Conservation (phyloP, 163 green algal species). For the Trebouxia gelatinosa region DNA sequence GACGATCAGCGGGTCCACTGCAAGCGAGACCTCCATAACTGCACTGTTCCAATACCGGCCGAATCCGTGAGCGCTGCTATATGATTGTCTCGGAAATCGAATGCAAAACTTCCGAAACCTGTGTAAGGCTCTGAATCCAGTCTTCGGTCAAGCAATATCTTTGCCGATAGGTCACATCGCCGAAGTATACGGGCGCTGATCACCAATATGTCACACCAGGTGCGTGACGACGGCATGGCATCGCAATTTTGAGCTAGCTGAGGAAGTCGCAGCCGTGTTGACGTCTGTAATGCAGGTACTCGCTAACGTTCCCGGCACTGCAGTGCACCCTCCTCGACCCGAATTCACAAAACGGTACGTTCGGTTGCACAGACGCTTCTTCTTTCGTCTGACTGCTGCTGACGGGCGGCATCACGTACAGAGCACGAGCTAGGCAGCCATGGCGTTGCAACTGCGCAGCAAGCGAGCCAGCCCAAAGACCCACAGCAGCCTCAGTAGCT, state of each 20-base stretch:
- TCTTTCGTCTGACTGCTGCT: too few species aligned
- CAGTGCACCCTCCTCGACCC: too few species aligned
- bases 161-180: neutral
- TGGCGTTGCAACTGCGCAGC: neutral
- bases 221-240: too few species aligned
- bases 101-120: neutral
- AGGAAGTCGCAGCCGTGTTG: too few species aligned
- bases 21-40: neutral
- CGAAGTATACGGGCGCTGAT: too few species aligned
- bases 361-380: too few species aligned
- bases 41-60: neutral
- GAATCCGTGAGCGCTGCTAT: neutral
- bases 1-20: neutral
- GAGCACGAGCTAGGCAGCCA: neutral
- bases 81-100: neutral
- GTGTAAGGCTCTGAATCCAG: conserved; percentile 7
- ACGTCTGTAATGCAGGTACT: too few species aligned
- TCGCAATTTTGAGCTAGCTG: too few species aligned
- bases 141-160: neutral
- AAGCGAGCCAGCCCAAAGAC: neutral
- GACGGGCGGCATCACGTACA: neutral
- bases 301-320: too few species aligned
- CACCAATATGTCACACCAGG: too few species aligned
- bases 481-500: too few species aligned
- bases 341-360: too few species aligned